phyloP scores from a whole-genome alignment of 441 rosid species.

The Croton laevigatus region DNA sequence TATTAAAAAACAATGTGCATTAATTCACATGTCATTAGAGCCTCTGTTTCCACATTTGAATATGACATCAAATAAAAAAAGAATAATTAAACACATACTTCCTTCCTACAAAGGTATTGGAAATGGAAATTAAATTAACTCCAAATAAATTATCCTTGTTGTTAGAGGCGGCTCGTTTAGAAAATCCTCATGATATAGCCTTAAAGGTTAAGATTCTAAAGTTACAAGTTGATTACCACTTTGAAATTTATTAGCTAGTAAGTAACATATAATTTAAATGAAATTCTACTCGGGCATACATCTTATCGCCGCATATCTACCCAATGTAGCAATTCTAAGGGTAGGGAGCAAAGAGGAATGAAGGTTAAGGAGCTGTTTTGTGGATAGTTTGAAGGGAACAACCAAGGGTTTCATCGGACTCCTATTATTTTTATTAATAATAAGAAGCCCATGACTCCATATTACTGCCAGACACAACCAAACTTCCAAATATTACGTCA shows the following conservation, averaged over 20 bases:
- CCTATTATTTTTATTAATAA: not conserved
- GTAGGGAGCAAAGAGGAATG: not conserved
- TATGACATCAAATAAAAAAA: not conserved
- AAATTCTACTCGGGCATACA: not conserved
- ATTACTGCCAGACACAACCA: not conserved
- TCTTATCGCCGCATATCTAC: not conserved
- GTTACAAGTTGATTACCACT: not conserved
- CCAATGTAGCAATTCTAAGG: not conserved
- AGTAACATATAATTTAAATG: too few relatives aligned
- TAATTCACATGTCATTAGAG: conserved; percentile 5
- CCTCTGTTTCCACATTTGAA: not conserved
- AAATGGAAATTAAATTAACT: not conserved
- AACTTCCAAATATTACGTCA: conserved; percentile 11
- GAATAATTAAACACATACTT: not conserved
- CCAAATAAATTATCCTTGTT: not conserved
- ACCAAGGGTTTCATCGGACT: not conserved
- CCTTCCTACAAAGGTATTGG: not conserved
- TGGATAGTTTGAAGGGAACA: not conserved
- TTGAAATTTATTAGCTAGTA: not conserved
- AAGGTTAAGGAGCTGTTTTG: not conserved
- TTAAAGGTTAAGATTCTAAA: not conserved
- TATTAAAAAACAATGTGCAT: not conserved
- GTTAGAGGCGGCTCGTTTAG: not conserved
- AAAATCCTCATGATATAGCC: not conserved
- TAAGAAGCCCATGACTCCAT: not conserved